Evolutionary conservation across 305 asterid genomes (phyloP), one percentile per base, ranked within the genome.

Genomic region (Lippia alba): DNA sequence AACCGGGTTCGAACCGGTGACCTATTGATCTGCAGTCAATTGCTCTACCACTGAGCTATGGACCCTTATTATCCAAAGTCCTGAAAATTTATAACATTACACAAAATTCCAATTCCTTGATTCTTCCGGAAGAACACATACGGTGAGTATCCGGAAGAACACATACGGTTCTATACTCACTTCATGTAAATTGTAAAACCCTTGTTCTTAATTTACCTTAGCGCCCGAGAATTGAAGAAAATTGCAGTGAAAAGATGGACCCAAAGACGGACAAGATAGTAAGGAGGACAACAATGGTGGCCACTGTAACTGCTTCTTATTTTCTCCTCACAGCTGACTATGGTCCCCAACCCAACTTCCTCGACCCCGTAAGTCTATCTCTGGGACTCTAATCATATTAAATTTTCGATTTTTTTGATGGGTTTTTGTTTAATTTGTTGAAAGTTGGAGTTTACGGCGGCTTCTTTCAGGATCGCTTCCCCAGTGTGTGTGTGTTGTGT

Each of bases 1-100:
- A 85, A 90, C 89, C 95, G 89, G 94, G 86, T 86, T 92, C 92
- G 92, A 92, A 92, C 90, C 91, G 94, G 91, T 86, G 97, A 92
- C 96, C 97, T 92, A 83, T 90, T 88, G 96, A 90, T 92, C 96
- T 92, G 97, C 96, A 90, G 98, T 92, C 94, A 86, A 90, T 82
- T 90, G 97, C 98, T 88, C 98, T 90, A 92, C 96, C 92, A 92
- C 96, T 92, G 98, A 92, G 96, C 96, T 92, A 92, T 86, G 88
- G 89, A 90, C 96, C 98, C 96, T 0, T 32, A n/a, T n/a, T n/a
- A n/a, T n/a, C n/a, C n/a, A n/a, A n/a, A n/a, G n/a, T n/a, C n/a
- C n/a, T n/a, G n/a, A n/a, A n/a, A n/a, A n/a, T n/a, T n/a, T n/a
- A n/a, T n/a, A n/a, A n/a, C n/a, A n/a, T n/a, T n/a, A n/a, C n/a